Conservation (phyloP, 1,284 basidiomycete species). For the Melanopsichium pennsylvanicum region DNA sequence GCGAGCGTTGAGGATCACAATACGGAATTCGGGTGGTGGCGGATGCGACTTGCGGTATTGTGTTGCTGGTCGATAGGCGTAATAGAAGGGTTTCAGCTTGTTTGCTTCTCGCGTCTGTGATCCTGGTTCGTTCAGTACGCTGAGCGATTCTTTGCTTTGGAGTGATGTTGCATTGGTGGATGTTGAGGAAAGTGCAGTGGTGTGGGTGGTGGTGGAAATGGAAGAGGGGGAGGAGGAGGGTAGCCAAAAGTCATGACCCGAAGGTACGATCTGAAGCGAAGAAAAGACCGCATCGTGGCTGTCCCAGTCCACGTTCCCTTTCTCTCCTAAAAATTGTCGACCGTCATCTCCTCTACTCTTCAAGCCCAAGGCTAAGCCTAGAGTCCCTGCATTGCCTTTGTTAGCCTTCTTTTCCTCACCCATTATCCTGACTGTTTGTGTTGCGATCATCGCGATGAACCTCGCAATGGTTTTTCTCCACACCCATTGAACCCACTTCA, state of each 20-base stretch:
- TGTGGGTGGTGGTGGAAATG: not conserved
- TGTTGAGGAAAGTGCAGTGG: no score
- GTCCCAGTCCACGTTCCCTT: slow-evolving; percentile 21
- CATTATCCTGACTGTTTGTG: not conserved
- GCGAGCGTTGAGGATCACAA: slow-evolving; percentile 73
- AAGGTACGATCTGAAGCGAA: slow-evolving; percentile 76
- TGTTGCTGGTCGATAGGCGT: slow-evolving; percentile 89
- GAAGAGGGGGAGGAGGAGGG: slow-evolving; percentile 26
- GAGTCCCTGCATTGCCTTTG: not conserved
- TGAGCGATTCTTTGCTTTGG: not conserved
- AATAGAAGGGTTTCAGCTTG: slow-evolving; percentile 75
- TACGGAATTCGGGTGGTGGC: slow-evolving; percentile 82
- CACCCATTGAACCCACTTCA: not conserved
- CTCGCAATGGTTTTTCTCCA: slow-evolving; percentile 1
- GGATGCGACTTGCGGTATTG: slow-evolving; percentile 81
- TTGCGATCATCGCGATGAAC: not conserved
- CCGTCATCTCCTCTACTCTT: slow-evolving; percentile 4
- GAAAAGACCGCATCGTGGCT: slow-evolving; percentile 40
- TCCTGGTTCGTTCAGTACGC: no score
- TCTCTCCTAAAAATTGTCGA: slow-evolving; percentile 18
- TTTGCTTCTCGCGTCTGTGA: no score
- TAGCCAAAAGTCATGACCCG: slow-evolving; percentile 70
- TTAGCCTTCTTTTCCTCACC: not conserved
- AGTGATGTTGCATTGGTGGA: not conserved
- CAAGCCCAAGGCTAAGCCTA: slow-evolving; percentile 8